Evolutionary conservation across 169 alveolate species (phyloP).

Genomic region (Babesia caballi): DNA sequence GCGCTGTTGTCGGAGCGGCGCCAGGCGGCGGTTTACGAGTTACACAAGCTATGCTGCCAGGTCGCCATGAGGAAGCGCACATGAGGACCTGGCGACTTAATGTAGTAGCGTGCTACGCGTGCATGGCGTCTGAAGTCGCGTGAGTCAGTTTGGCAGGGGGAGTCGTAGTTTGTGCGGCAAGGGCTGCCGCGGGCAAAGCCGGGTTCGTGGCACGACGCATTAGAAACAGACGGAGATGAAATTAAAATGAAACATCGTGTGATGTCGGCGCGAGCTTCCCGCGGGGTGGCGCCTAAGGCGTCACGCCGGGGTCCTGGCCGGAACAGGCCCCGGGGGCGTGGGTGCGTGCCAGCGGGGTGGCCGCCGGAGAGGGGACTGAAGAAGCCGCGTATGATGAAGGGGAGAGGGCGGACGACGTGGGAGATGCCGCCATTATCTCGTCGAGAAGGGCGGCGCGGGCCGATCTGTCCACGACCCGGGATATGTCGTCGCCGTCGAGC

Average conservation of each 20-base stretch:
- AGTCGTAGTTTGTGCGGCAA: neutral
- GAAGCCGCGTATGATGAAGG: neutral
- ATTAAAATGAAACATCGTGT: neutral
- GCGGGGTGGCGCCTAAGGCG: neutral
- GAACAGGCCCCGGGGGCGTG: neutral
- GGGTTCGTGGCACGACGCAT: neutral
- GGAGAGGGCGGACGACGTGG: neutral
- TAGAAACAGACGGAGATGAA: neutral
- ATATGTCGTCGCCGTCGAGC: constrained; percentile 20
- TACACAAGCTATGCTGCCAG: constrained; percentile 47
- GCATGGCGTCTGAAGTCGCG: neutral
- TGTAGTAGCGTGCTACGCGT: neutral
- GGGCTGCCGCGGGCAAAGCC: neutral
- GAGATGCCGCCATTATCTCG: constrained; percentile 28
- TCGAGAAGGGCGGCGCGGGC: neutral
- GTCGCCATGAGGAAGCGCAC: constrained; percentile 45
- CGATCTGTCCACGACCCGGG: neutral
- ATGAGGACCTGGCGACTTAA: neutral
- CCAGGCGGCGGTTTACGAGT: constrained; percentile 11
- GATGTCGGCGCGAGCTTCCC: neutral
- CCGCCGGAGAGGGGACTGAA: constrained; percentile 2
- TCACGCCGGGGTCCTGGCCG: constrained; percentile 15
- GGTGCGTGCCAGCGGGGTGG: neutral
- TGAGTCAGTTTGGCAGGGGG: no score
- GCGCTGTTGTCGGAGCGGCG: neutral